Percentiles rank a stretch among this genome's conserved stretches.
Evolutionary conservation across 768 basidiomycete genomes (phyloP).

Genomic region (Russula olivacea): DNA sequence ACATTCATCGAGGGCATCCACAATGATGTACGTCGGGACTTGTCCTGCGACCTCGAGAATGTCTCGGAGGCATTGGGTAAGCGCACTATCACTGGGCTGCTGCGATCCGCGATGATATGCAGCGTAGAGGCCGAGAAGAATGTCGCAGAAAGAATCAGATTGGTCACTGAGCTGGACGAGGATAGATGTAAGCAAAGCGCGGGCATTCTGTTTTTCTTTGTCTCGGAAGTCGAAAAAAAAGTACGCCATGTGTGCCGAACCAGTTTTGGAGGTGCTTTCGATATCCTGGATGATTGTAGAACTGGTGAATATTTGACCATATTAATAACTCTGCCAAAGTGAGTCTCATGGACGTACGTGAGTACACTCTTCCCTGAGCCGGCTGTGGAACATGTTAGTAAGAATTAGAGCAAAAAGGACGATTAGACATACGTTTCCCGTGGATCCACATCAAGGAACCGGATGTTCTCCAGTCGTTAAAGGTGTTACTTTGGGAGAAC

Average conservation of each 20-base stretch:
- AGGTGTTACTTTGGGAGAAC: not conserved
- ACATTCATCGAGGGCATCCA: not conserved
- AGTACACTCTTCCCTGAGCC: constrained; percentile 3
- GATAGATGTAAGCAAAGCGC: constrained; percentile 17
- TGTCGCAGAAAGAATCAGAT: not conserved
- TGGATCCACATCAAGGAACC: constrained; percentile 1
- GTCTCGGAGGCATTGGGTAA: not conserved
- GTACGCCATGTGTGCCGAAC: not conserved
- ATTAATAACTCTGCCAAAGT: not conserved
- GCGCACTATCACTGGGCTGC: not conserved
- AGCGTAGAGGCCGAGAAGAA: not conserved
- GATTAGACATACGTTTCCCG: not conserved
- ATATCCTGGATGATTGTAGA: not conserved
- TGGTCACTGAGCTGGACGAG: not conserved
- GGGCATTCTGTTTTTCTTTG: constrained; percentile 23
- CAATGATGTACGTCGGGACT: not conserved
- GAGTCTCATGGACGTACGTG: not conserved
- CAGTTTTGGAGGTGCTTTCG: not conserved
- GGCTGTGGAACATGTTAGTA: not conserved
- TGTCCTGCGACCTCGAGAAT: not conserved
- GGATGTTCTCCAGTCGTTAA: not conserved
- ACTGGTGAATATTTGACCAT: not conserved
- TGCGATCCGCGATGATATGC: not conserved
- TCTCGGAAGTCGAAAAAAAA: constrained; percentile 5
- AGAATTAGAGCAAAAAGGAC: not conserved